phyloP scores from a whole-genome alignment of 495 filamentous ascomycete species.

The Xylaria bambusicola region DNA sequence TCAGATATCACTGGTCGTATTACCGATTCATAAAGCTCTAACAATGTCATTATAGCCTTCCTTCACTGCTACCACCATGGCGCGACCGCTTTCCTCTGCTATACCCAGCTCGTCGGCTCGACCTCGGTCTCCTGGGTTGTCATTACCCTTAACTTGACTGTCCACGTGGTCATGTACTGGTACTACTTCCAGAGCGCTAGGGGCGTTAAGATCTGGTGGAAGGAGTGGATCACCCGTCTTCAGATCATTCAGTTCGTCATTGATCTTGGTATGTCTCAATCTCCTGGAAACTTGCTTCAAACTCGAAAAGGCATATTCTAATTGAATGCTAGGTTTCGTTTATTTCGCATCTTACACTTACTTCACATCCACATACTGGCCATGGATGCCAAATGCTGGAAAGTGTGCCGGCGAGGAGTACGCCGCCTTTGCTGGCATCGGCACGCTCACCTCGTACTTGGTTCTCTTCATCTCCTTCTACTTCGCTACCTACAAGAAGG shows the following conservation, averaged over 20 bases:
- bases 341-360: conserved; percentile 97
- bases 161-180: conserved; percentile 78
- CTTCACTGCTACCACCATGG: conserved; percentile 87
- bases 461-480: conserved; percentile 99
- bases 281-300: not conserved
- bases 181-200: conserved; percentile 85
- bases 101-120: conserved; percentile 76
- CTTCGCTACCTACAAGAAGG: conserved; percentile 93
- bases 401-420: conserved; percentile 96
- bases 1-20: not conserved
- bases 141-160: conserved; percentile 74
- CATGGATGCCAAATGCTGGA: conserved; percentile 76
- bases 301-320: conserved; percentile 12
- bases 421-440: conserved; percentile 90
- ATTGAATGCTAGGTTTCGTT: conserved; percentile 66
- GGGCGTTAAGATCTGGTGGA: conserved; percentile 85
- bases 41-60: conserved; percentile 60
- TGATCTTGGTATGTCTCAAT: conserved; percentile 63
- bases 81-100: conserved; percentile 82
- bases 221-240: conserved; percentile 85
- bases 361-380: conserved; percentile 91
- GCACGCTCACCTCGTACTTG: conserved; percentile 88
- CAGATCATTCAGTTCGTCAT: conserved; percentile 83
- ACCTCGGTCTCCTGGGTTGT: conserved; percentile 80
- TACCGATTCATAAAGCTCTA: too few relatives aligned